Base-by-base conservation (phyloP, 2,329 filamentous ascomycete genomes). In the Fusarium caatingaense region DNA sequence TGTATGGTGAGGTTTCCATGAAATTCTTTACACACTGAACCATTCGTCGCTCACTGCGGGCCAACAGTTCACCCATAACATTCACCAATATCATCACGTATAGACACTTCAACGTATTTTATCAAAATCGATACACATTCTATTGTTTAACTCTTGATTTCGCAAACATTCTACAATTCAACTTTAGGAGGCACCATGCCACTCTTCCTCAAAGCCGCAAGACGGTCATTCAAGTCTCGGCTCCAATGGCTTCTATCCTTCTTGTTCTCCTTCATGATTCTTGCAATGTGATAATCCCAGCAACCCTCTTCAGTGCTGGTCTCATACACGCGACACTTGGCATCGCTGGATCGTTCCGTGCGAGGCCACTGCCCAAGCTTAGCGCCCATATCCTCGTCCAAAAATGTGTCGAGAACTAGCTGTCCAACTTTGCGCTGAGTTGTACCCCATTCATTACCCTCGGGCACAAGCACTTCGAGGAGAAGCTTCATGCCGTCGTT, bases 341-440 rank as follows among this genome's bases (percentile, higher is more conserved):
- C 72, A 21, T 82, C 80, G 25, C 76, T 76, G 41, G 76, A 72
- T 50, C 78, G 78, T 7, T 73, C 68, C 21, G 69, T 72, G 23
- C 68, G 80, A 0, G 88, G 88, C 88, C 88, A 91, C 66, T 87
- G 79, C 0, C 87, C 87, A 20, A 85, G 68, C 25, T 81, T 80
- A 4, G 89, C 89, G 42, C 89, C 88, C 83, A 90, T 89, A 60
- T 86, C 83, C 66, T 86, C 84, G 73, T 92, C 89, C n/a, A 92
- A 80, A 74, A 92, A 92, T 64, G 84, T 89, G 74, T 92, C 90
- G 34, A 87, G 82, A 28, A 91, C 83, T 59, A 91, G 81, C 64
- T 88, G 83, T 3, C 85, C 87, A 25, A 86, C 84, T 73, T 86
- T 88, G 61, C 83, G 83, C 74, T 86, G 83, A 8, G 86, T 83